Percentiles rank a stretch among this genome's conserved stretches.
These are phyloP conservation scores for Phytophthora meadii DNA, from an alignment of 352 stramenopile species.

Conservation along the genomic window DNA sequence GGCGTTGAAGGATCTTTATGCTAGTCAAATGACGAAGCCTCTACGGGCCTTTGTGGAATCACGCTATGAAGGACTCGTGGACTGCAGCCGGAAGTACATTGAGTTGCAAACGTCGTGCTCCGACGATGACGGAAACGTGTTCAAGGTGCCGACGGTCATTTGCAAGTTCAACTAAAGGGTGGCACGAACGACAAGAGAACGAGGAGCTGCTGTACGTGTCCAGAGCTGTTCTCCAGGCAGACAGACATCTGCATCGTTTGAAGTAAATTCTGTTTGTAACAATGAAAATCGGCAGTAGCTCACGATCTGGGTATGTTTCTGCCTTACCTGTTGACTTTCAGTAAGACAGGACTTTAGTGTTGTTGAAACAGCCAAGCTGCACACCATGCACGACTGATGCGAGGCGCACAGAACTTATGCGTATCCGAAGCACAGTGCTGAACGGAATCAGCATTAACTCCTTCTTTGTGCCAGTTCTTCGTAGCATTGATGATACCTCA, in stretches of 20 bases:
- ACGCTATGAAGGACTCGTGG: slow-evolving; percentile 84
- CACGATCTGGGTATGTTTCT: slow-evolving; percentile 2
- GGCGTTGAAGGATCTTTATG: slow-evolving; percentile 76
- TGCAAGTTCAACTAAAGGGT: slow-evolving; percentile 76
- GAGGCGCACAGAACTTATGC: not conserved
- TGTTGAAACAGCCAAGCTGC: not conserved
- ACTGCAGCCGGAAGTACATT: slow-evolving; percentile 86
- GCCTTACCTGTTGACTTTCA: no score
- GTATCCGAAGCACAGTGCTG: not conserved
- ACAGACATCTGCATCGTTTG: slow-evolving; percentile 10
- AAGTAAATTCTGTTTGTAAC: slow-evolving; percentile 16
- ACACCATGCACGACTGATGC: slow-evolving; percentile 7
- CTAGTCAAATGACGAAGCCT: slow-evolving; percentile 58
- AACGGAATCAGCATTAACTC: not conserved
- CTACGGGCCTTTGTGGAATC: slow-evolving; percentile 74
- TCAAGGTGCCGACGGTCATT: slow-evolving; percentile 87
- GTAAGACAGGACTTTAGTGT: not conserved
- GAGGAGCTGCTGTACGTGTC: slow-evolving; percentile 4
- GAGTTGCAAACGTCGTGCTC: slow-evolving; percentile 86
- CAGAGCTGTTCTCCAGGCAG: slow-evolving; percentile 7
- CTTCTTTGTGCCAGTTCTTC: no score
- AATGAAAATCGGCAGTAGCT: slow-evolving; percentile 13
- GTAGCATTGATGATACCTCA: slow-evolving; percentile 11
- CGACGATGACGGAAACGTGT: slow-evolving; percentile 83
- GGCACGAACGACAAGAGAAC: slow-evolving; percentile 4